Percentiles rank a stretch among this genome's conserved stretches.
phyloP scores from a whole-genome alignment of 306 rosid species.

The Mimosa bimucronata region DNA sequence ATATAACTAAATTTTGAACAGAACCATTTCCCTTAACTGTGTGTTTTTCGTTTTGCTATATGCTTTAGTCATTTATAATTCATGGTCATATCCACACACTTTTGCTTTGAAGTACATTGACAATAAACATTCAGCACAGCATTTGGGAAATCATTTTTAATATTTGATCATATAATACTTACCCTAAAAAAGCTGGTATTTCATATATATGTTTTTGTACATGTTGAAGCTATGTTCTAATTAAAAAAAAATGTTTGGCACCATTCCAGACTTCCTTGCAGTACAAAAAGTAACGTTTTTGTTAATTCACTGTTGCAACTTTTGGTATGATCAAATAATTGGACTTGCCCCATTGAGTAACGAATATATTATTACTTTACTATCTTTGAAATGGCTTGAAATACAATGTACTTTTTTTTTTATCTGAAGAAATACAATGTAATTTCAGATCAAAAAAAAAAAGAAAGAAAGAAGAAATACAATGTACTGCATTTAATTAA shows the following conservation, averaged over 20 bases:
- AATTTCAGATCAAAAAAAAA: too few relatives aligned
- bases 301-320: not conserved
- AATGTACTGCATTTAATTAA: too few relatives aligned
- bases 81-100: not conserved
- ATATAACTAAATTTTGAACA: too few relatives aligned
- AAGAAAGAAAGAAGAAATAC: too few relatives aligned
- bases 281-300: not conserved
- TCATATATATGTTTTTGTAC: not conserved
- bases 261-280: not conserved
- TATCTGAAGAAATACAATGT: too few relatives aligned
- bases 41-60: not conserved
- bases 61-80: not conserved
- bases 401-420: too few relatives aligned
- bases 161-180: not conserved
- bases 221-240: not conserved
- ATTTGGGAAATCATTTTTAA: not conserved
- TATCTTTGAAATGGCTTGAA: slow-evolving; percentile 11
- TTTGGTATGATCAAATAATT: not conserved
- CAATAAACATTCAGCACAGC: not conserved
- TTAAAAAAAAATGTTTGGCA: not conserved
- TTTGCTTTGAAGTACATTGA: not conserved
- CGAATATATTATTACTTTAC: not conserved
- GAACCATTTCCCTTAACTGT: not conserved
- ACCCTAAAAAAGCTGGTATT: not conserved
- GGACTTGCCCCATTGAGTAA: not conserved